Base-by-base conservation (phyloP, 2,329 filamentous ascomycete genomes). In the Colletotrichum simmondsii region DNA sequence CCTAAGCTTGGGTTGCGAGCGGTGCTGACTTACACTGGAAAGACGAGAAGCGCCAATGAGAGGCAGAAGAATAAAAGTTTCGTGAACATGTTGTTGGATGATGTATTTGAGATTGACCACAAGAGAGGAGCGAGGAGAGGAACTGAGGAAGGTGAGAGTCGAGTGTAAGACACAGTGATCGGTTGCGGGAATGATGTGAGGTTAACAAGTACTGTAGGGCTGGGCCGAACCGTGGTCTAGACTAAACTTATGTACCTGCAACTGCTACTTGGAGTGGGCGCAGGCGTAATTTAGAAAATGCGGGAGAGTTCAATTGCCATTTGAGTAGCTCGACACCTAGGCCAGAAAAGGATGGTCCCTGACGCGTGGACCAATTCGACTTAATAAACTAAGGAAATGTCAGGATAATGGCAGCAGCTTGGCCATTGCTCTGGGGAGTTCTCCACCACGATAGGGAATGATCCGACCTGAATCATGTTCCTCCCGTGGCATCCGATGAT, bases 21-120 rank as follows among this genome's bases (percentile, higher is more conserved):
- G n/a, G 4, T 5, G 28, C 35, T 49, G 19, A 59, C 67, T 52
- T 66, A 70, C 67, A 37, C 19, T 30, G 61, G 54, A n/a, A 65
- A 32, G 24, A 16, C 12, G 2, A 69, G 6, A 4, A 65, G 22
- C 32, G 66, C 35, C 60, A 58, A 26, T 11, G 35, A 59, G 14
- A 66, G n/a, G 28, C 32, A 66, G 4, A 58, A 16, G 14, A 49
- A 26, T 3, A 66, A 2, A 5, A 66, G 2, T 7, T 4, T 58
- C 2, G 24, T 8, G 5, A 59, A 16, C 64, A 66, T 66, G 42
- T 46, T 19, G 1, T 59, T 35, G 26, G 16, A 8, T 12, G 11
- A 1, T 12, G 32, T 35, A 35, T 26, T 22, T 10, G 2, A 22
- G 32, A 6, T n/a, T 37, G 24, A 11, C 1, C 19, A 28, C 22